Conservation (phyloP, 1,284 basidiomycete species). For the Inonotus hispidus region DNA sequence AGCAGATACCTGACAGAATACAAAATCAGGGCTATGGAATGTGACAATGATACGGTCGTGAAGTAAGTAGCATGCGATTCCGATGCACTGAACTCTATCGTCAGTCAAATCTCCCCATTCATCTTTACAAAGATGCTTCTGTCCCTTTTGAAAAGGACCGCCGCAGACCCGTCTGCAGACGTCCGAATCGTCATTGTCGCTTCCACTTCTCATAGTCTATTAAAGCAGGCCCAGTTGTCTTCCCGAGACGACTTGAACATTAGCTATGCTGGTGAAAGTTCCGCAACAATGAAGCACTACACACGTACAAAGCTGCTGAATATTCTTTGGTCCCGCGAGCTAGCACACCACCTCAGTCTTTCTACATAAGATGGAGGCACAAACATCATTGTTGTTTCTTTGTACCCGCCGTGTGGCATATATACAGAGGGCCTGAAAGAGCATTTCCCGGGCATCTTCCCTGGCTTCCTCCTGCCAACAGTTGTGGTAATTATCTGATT, state of each 20-base stretch:
- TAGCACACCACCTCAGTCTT: not conserved
- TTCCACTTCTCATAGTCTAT: not conserved
- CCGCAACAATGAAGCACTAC: not conserved
- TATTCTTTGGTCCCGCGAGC: not conserved
- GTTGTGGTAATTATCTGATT: too few species aligned
- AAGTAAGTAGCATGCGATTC: too few species aligned
- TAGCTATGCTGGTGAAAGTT: not conserved
- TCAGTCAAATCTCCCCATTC: conserved; percentile 29
- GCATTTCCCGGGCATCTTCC: too few species aligned
- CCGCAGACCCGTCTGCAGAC: conserved; percentile 23
- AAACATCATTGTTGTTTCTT: conserved; percentile 14
- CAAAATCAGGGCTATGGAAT: too few species aligned
- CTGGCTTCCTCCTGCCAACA: too few species aligned
- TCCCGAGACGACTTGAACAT: not conserved
- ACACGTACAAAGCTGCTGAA: not conserved
- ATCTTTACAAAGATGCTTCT: conserved; percentile 28
- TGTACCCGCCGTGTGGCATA: too few species aligned
- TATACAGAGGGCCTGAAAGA: too few species aligned
- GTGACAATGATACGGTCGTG: too few species aligned
- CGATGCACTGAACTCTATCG: too few species aligned
- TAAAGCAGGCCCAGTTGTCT: not conserved
- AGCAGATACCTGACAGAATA: too few species aligned
- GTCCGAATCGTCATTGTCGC: conserved; percentile 30
- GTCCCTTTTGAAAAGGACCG: conserved; percentile 27
- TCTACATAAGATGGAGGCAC: not conserved